A percentile compares a stretch with the other conserved stretches of the same genome.
phyloP scores from a whole-genome alignment of 192 early-diverging fungal species.

The Phycomyces blakesleeanus region DNA sequence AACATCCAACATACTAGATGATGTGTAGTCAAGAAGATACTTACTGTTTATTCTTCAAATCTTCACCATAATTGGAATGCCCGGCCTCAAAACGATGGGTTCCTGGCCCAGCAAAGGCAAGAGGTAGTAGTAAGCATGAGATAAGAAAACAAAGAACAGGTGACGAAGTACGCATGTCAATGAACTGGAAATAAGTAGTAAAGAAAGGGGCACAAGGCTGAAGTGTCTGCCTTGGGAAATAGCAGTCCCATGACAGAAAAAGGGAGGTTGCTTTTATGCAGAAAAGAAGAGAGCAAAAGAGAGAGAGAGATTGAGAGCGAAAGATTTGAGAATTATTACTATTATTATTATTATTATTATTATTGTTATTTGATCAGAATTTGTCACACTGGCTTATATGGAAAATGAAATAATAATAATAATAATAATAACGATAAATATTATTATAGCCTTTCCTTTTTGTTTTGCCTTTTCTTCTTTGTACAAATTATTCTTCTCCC shows the following conservation, averaged over 20 bases:
- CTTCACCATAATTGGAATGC: conserved; percentile 31
- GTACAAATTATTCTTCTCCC: no score
- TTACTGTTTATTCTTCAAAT: conserved; percentile 29
- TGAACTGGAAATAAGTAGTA: no score
- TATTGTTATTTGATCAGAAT: no score
- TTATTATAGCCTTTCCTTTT: conserved; percentile 3
- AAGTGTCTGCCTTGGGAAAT: not conserved
- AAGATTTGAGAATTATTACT: no score
- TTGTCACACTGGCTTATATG: no score
- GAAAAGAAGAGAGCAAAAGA: conserved; percentile 4
- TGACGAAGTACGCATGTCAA: not conserved
- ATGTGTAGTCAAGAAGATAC: not conserved
- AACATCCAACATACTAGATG: conserved; percentile 1
- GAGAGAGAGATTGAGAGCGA: not conserved
- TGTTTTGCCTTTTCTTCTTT: not conserved
- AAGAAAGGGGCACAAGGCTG: not conserved
- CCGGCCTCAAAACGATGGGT: conserved; percentile 21
- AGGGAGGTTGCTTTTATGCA: not conserved
- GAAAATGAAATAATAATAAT: no score
- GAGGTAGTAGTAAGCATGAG: not conserved
- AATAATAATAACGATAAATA: no score
- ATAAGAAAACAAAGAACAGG: not conserved
- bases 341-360: no score
- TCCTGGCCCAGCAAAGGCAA: conserved; percentile 17
- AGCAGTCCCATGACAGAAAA: not conserved